A percentile compares a stretch with the other conserved stretches of the same genome.
phyloP scores from a whole-genome alignment of 495 filamentous ascomycete species.

The Penicillium goetzii region DNA sequence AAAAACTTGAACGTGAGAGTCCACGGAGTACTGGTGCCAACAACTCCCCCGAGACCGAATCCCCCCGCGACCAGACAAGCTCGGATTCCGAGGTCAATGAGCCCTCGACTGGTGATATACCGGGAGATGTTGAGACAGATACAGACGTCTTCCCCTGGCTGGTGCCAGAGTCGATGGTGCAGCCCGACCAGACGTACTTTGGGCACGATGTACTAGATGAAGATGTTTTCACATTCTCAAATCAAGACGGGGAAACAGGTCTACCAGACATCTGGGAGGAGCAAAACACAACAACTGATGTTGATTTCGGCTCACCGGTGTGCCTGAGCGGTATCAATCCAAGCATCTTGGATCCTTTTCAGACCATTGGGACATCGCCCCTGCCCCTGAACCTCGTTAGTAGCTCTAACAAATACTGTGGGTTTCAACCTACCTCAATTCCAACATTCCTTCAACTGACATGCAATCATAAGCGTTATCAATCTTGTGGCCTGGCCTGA shows the following conservation, averaged over 20 bases:
- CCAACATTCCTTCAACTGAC: neutral
- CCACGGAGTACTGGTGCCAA: neutral
- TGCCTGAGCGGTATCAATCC: neutral
- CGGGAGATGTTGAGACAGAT: neutral
- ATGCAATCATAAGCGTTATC: neutral
- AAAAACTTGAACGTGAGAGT: neutral
- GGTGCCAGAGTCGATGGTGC: neutral
- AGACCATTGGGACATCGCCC: neutral
- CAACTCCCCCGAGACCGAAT: neutral
- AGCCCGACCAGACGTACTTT: neutral
- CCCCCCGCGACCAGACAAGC: neutral
- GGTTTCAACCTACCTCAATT: neutral
- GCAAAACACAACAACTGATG: neutral
- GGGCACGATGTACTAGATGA: neutral
- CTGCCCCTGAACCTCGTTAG: neutral
- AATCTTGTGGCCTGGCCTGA: neutral
- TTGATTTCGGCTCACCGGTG: neutral
- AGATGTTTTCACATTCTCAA: neutral
- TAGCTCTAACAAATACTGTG: constrained; percentile 1
- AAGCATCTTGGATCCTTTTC: neutral
- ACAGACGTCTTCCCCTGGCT: neutral
- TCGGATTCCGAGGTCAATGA: neutral
- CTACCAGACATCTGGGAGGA: neutral
- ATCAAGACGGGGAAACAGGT: neutral
- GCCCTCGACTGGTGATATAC: neutral